Evolutionary conservation across 495 filamentous ascomycete genomes (phyloP).

Genomic region (Bacidia rubella): DNA sequence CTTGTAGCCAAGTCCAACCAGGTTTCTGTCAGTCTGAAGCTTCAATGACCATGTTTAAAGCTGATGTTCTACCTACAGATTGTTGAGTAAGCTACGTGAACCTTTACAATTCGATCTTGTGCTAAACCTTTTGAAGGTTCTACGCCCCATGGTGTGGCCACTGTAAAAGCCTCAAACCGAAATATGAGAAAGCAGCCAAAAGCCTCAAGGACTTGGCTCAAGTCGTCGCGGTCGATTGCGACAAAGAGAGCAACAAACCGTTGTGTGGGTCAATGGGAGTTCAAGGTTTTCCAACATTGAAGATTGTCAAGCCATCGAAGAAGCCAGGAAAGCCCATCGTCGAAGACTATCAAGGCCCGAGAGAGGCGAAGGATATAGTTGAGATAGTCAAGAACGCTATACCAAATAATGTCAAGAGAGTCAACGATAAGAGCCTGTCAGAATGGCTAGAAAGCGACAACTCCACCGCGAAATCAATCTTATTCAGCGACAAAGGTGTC

Average conservation of each 20-base stretch:
- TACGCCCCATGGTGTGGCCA: slow-evolving; percentile 96
- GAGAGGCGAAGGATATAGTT: slow-evolving; percentile 73
- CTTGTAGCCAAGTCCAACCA: slow-evolving; percentile 82
- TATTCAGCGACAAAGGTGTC: slow-evolving; percentile 90
- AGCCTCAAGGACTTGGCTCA: slow-evolving; percentile 81
- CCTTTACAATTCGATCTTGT: not conserved
- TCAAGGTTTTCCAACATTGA: slow-evolving; percentile 90
- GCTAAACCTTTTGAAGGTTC: slow-evolving; percentile 46
- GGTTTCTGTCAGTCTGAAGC: slow-evolving; percentile 56
- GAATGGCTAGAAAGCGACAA: slow-evolving; percentile 61
- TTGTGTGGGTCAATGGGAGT: slow-evolving; percentile 83
- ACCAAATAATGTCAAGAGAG: slow-evolving; percentile 74
- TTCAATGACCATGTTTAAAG: not conserved
- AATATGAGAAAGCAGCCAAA: slow-evolving; percentile 87
- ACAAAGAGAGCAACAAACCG: slow-evolving; percentile 83
- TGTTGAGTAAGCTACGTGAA: slow-evolving; percentile 43
- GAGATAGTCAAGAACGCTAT: slow-evolving; percentile 77
- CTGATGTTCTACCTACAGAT: slow-evolving; percentile 35
- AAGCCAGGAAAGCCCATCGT: slow-evolving; percentile 70
- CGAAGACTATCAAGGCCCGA: slow-evolving; percentile 81
- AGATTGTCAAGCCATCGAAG: slow-evolving; percentile 79
- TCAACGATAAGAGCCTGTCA: slow-evolving; percentile 68
- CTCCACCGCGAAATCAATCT: slow-evolving; percentile 67
- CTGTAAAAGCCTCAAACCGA: slow-evolving; percentile 87
- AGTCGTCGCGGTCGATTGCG: slow-evolving; percentile 90